Conservation (phyloP, 257 asterid genomes). For the Rubia yunnanensis region DNA sequence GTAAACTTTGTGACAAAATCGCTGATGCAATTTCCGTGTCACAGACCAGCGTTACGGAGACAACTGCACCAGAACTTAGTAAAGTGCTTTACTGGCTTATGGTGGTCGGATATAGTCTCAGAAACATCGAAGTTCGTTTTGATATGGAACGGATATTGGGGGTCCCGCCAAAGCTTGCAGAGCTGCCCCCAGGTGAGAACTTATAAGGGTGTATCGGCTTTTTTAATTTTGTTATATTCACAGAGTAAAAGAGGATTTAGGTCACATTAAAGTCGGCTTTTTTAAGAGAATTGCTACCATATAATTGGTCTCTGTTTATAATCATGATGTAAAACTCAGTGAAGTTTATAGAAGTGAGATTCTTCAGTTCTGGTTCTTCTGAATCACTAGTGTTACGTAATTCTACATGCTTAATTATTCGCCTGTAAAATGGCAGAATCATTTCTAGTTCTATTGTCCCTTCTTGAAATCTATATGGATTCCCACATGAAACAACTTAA, state of each 20-base stretch:
- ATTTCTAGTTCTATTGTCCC: neutral
- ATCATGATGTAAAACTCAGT: neutral
- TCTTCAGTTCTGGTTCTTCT: neutral
- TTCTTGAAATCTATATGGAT: no score
- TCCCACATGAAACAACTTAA: neutral
- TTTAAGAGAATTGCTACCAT: neutral
- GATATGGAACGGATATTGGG: constrained; percentile 99
- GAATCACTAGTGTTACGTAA: neutral
- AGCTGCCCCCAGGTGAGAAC: constrained; percentile 93
- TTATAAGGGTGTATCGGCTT: constrained; percentile 23
- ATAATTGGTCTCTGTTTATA: constrained; percentile 2
- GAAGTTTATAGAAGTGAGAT: neutral
- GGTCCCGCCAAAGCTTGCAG: constrained; percentile 65
- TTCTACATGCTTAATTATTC: no score
- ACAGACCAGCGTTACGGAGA: constrained; percentile 88
- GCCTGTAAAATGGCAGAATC: neutral
- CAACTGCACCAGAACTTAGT: constrained; percentile 84
- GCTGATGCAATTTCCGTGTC: constrained; percentile 5
- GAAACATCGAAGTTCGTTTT: constrained; percentile 91
- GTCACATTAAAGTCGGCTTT: neutral
- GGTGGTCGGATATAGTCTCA: constrained; percentile 95
- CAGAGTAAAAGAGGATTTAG: neutral
- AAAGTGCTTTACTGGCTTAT: constrained; percentile 96
- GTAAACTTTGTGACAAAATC: neutral
- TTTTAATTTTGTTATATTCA: neutral